Evolutionary conservation across 345 rosid species (phyloP), one percentile per base, ranked within the genome.

Genomic region (Camelina neglecta): DNA sequence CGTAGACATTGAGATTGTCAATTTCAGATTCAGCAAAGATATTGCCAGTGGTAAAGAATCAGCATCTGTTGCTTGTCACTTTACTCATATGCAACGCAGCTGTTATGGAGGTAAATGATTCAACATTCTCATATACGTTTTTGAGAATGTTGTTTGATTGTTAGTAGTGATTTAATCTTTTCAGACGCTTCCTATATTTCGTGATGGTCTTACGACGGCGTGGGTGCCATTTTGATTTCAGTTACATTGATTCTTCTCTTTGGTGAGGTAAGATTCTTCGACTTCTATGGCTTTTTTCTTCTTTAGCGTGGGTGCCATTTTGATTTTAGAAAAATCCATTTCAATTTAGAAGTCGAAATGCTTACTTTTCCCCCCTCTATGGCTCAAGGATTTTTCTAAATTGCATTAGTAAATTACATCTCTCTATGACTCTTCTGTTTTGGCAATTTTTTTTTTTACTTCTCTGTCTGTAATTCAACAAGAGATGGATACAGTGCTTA

Each of bases 101-200:
- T 77, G 93, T 98, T 64, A 95, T 95, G 99, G 99, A 95, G 98
- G 99, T 95, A 82, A 82, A 36, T 60, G 36, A 45, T 21, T 21
- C 23, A 21, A 21, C 23, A 21, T 21, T 21, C 23, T 13, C 16
- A 8, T 51, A 11, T 51, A 42, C 11, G 18, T 33, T 53, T 53
- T 65, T 11, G 11, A 60, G 33, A 65, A 78, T 60, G 67, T 13
- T 38, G 39, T 60, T 36, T 72, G 2, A 20, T 78, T 29, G 33
- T 31, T 67, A 59, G 51, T 78, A 24, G 45, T 53, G 53, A 9
- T 41, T 26, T 20, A 44, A 26, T 29, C 60, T 45, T 79, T 13
- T 76, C 85, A 92, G 99, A 86, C 99, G 44, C 98, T 92, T 77
- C 98, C 99, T 1, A 90, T 95, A 64, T 95, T 95, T 71, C 97